Base-by-base conservation (phyloP, 2,329 filamentous ascomycete genomes). In the Monilinia polystroma region DNA sequence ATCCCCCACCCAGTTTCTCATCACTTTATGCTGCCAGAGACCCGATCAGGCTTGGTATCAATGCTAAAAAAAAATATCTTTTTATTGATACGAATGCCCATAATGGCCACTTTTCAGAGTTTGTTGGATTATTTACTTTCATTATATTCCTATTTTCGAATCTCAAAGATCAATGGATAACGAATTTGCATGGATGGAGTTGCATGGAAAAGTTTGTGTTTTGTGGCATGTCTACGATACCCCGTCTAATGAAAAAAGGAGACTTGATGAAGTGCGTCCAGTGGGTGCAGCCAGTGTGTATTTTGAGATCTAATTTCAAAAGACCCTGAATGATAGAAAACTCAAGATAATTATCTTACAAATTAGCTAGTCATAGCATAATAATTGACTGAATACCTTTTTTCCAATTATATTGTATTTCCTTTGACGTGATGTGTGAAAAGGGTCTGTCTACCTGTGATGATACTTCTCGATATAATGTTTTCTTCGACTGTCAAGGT, bases 1-100 rank as follows among this genome's bases (percentile, higher is more conserved):
- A 73, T 70, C 47, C 38, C 29, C 20, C 66, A 71, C 38, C 64
- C 67, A 64, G 29, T 47, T 52, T 53, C 60, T 41, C 65, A 47
- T 67, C 35, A 66, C 55, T 58, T 69, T 62, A 67, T 53, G 54
- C 60, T 65, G 26, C 43, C 63, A 65, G 54, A 26, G 63, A 65
- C 63, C 63, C 45, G 63, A n/a, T 59, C 63, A 65, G 63, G 63
- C 63, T 59, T 65, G 63, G 63, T 59, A 59, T 59, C 7, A 35
- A 51, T 57, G 29, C 23, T 47, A 38, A 23, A 59, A 26, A 65
- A 32, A 26, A 65, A 32, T 29, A 16, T 51, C 23, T 20, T 51
- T 59, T 58, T 32, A 26, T 52, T 65, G 41, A 45, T 59, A 43
- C 20, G 11, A 59, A 65, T 18, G 53, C 53, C 43, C 20, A 38